Conservation (phyloP, 164 flowering plant genomes). For the Houttuynia cordata region DNA sequence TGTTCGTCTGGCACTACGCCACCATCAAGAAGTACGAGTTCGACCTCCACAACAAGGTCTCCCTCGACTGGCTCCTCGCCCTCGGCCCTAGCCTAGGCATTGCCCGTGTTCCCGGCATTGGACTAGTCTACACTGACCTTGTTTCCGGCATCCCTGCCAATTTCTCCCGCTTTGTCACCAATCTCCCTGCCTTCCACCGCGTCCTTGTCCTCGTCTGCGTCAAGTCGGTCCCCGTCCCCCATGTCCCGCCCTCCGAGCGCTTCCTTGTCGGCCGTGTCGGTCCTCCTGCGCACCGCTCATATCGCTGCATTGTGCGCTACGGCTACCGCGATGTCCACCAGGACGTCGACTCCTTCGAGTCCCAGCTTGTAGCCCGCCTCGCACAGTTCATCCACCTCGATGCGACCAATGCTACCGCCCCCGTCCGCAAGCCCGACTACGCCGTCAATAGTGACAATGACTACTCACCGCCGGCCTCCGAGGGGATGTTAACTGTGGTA, state of each 20-base stretch:
- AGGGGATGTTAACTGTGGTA: slow-evolving; percentile 37
- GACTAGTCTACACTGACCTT: slow-evolving; percentile 73
- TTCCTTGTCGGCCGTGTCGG: slow-evolving; percentile 87
- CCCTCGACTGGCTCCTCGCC: slow-evolving; percentile 87
- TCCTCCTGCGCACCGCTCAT: slow-evolving; percentile 66
- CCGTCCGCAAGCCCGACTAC: slow-evolving; percentile 19
- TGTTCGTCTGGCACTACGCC: slow-evolving; percentile 91
- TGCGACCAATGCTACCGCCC: slow-evolving; percentile 17
- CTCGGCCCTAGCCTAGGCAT: slow-evolving; percentile 83
- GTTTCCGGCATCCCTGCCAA: slow-evolving; percentile 86
- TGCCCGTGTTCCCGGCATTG: slow-evolving; percentile 81
- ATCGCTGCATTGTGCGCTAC: slow-evolving; percentile 82
- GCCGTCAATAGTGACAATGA: no score
- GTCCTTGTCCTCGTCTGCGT: slow-evolving; percentile 71
- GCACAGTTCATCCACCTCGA: slow-evolving; percentile 63
- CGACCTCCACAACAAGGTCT: slow-evolving; percentile 95
- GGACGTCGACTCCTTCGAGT: slow-evolving; percentile 73
- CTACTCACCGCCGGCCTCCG: slow-evolving; percentile 23
- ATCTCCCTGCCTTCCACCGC: slow-evolving; percentile 89
- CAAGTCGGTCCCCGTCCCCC: slow-evolving; percentile 78
- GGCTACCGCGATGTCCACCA: slow-evolving; percentile 92
- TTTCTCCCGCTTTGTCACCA: slow-evolving; percentile 88
- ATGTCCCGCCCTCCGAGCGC: slow-evolving; percentile 63
- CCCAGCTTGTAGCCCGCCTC: slow-evolving; percentile 50
- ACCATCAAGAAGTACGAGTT: slow-evolving; percentile 82